Evolutionary conservation across 2,329 filamentous ascomycete genomes (phyloP).

Genomic region (Fusarium cyanostomum): DNA sequence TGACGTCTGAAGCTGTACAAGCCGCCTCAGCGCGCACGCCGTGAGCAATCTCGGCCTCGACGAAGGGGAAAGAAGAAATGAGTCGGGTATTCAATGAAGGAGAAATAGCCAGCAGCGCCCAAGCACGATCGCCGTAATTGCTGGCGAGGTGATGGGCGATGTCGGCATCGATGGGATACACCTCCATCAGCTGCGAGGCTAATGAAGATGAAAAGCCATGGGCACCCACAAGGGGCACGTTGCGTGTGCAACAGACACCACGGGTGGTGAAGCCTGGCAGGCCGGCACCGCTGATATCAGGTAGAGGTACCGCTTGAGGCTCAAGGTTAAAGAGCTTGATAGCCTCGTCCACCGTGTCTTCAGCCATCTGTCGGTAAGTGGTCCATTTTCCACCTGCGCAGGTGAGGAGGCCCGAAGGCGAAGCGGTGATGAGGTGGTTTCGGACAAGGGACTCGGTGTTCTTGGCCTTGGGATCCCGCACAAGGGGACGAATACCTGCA

Average conservation of each 20-base stretch:
- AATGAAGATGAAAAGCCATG: constrained; percentile 68
- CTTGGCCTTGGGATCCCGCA: constrained; percentile 81
- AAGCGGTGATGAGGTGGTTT: constrained; percentile 81
- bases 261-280: constrained; percentile 61
- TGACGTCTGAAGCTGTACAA: constrained; percentile 75
- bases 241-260: constrained; percentile 78
- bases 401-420: constrained; percentile 78
- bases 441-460: constrained; percentile 86
- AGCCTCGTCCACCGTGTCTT: constrained; percentile 84
- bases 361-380: constrained; percentile 88
- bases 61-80: constrained; percentile 73
- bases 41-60: constrained; percentile 78
- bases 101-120: constrained; percentile 71
- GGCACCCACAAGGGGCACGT: constrained; percentile 76
- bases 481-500: constrained; percentile 75
- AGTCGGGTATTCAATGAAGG: constrained; percentile 67
- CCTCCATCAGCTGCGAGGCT: constrained; percentile 51
- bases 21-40: constrained; percentile 78
- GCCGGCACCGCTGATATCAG: constrained; percentile 74
- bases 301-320: constrained; percentile 61
- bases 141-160: constrained; percentile 54
- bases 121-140: constrained; percentile 67
- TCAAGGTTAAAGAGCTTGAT: constrained; percentile 71
- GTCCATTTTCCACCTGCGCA: constrained; percentile 90
- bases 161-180: constrained; percentile 48